A percentile compares a stretch with the other conserved stretches of the same genome.
Conservation (phyloP, 1,284 basidiomycete species). For the Melampsora larici-populina region DNA sequence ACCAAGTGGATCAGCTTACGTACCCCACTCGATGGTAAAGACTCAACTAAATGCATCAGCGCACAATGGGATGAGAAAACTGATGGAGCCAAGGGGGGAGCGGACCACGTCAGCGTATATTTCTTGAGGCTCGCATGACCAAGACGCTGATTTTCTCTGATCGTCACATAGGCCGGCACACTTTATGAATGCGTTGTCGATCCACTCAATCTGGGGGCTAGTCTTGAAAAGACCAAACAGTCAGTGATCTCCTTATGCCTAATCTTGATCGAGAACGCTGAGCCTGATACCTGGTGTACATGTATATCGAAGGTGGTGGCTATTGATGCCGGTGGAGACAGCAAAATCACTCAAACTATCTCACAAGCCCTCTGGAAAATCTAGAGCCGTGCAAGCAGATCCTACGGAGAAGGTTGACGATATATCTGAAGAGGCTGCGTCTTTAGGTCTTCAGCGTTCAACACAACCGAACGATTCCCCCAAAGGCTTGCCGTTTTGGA, state of each 20-base stretch:
- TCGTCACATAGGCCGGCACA: conserved; percentile 32
- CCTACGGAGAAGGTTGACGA: background rate
- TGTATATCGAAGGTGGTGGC: conserved; percentile 27
- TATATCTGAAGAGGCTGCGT: background rate
- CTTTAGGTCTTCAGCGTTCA: background rate
- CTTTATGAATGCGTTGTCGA: conserved; percentile 40
- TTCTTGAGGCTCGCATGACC: background rate
- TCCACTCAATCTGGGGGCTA: conserved; percentile 33
- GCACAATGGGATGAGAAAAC: conserved; percentile 29
- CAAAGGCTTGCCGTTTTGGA: conserved; percentile 30
- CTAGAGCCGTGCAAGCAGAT: conserved; percentile 16
- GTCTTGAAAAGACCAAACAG: conserved; percentile 43
- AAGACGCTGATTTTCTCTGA: background rate
- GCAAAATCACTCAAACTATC: conserved; percentile 17
- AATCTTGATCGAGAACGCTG: background rate
- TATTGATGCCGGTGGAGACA: conserved; percentile 29
- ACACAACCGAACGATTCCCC: background rate
- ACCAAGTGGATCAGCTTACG: conserved; percentile 42
- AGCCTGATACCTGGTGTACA: background rate
- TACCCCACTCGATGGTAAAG: conserved; percentile 2
- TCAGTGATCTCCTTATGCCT: background rate
- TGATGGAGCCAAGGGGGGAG: conserved; percentile 21
- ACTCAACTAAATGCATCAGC: conserved; percentile 38
- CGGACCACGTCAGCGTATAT: conserved; percentile 27
- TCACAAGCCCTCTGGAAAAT: background rate